phyloP scores from a whole-genome alignment of 2,329 filamentous ascomycete species.

The Paecilomyces niveus region DNA sequence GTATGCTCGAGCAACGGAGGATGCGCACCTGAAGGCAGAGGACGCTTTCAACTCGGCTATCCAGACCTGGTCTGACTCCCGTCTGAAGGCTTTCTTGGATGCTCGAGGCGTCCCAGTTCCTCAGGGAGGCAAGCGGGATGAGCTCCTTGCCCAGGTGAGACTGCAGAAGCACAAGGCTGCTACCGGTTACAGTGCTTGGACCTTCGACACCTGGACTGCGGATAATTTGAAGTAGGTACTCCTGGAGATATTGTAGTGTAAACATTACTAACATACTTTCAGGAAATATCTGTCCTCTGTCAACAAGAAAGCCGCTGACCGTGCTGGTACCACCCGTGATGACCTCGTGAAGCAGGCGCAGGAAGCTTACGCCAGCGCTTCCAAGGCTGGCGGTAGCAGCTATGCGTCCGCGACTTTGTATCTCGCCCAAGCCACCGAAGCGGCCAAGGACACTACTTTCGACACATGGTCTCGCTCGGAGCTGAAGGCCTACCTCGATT shows the following conservation, averaged over 20 bases:
- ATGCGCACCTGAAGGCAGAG: constrained; percentile 54
- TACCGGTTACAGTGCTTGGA: constrained; percentile 64
- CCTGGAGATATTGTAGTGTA: constrained; percentile 44
- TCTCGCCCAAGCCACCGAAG: constrained; percentile 57
- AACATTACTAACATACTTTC: constrained; percentile 40
- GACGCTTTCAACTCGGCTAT: constrained; percentile 61
- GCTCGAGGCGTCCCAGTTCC: constrained; percentile 69
- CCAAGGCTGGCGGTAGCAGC: constrained; percentile 37
- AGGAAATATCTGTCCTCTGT: constrained; percentile 44
- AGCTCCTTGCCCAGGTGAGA: constrained; percentile 68
- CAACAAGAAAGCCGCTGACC: constrained; percentile 51
- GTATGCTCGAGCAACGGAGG: constrained; percentile 68
- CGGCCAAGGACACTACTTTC: constrained; percentile 60
- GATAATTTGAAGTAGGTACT: constrained; percentile 57
- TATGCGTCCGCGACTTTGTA: constrained; percentile 65
- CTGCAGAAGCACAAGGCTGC: constrained; percentile 64
- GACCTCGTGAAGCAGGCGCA: constrained; percentile 58
- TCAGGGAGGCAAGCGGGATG: constrained; percentile 62
- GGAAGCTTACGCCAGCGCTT: constrained; percentile 40
- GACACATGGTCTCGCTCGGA: constrained; percentile 66
- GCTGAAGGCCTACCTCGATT: constrained; percentile 72
- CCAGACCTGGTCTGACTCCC: constrained; percentile 63
- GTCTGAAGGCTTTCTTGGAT: constrained; percentile 71
- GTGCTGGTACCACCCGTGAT: constrained; percentile 61
- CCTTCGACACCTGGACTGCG: constrained; percentile 67